These are phyloP conservation scores for Cryphonectria japonica DNA, from an alignment of 2,329 filamentous ascomycete species.

Conservation along the genomic window DNA sequence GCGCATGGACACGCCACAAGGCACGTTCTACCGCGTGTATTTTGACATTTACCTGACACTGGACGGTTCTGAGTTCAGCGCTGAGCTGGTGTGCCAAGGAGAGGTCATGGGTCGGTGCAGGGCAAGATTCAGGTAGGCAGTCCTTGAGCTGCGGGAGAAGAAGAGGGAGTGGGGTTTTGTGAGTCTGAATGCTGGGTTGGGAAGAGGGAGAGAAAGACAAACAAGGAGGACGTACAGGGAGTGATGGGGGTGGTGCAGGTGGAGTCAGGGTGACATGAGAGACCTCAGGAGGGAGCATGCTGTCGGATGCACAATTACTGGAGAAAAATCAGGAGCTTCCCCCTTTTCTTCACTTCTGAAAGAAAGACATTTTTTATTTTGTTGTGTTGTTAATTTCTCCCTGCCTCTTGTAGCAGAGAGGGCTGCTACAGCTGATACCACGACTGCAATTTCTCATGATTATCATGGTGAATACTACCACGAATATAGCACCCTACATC, in stretches of 20 bases:
- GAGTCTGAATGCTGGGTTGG: not conserved
- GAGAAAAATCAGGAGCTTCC: not conserved
- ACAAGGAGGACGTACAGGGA: not conserved
- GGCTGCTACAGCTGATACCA: conserved; percentile 13
- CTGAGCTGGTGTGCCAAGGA: conserved; percentile 97
- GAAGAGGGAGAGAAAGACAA: not conserved
- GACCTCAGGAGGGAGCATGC: not conserved
- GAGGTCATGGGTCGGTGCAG: conserved; percentile 98
- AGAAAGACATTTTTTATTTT: conserved; percentile 11
- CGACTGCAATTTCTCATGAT: not conserved
- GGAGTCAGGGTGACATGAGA: not conserved
- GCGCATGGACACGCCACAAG: conserved; percentile 97
- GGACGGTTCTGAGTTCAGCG: conserved; percentile 96
- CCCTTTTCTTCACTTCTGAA: not conserved
- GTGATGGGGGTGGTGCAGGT: not conserved
- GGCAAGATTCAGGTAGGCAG: conserved; percentile 73
- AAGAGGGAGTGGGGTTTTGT: not conserved
- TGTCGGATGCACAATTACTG: not conserved
- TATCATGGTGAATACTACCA: conserved; percentile 5
- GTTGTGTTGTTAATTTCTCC: conserved; percentile 17
- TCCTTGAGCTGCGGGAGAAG: conserved; percentile 29
- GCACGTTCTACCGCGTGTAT: conserved; percentile 87
- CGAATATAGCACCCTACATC: not conserved
- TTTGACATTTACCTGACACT: conserved; percentile 88
- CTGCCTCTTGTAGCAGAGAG: conserved; percentile 28